Evolutionary conservation across 257 asterid genomes (phyloP).

Genomic region (Solanum corneliomulleri): DNA sequence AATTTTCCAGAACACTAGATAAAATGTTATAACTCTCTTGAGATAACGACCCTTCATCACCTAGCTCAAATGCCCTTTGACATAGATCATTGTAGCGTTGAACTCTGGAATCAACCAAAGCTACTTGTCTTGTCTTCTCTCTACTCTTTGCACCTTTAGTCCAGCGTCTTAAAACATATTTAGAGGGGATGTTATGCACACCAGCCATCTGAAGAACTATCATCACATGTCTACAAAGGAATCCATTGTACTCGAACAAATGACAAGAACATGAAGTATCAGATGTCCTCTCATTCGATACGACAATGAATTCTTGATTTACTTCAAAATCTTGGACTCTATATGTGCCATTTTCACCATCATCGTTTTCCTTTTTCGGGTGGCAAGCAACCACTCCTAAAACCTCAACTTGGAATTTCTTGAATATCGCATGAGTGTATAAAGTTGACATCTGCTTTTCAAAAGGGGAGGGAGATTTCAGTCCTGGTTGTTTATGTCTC

Average conservation of each 20-base stretch:
- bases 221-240: conserved; percentile 42
- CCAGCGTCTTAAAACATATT: conserved; percentile 39
- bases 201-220: conserved; percentile 48
- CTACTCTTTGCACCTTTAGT: conserved; percentile 33
- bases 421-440: conserved; percentile 39
- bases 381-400: conserved; percentile 52
- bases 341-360: conserved; percentile 15
- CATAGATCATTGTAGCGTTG: conserved; percentile 18
- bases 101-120: conserved; percentile 10
- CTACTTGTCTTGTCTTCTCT: conserved; percentile 2
- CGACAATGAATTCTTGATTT: conserved; percentile 21
- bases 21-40: conserved; percentile 23
- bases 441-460: conserved; percentile 36
- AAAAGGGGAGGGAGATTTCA: conserved; percentile 45
- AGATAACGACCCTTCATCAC: conserved; percentile 31
- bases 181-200: conserved; percentile 28
- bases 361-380: conserved; percentile 28
- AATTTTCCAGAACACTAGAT: conserved; percentile 17
- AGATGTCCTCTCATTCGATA: conserved; percentile 25
- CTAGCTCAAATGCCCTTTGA: conserved; percentile 18
- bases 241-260: conserved; percentile 37
- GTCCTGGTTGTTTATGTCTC: conserved; percentile 22
- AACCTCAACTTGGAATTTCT: conserved; percentile 49
- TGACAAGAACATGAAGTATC: conserved; percentile 35
- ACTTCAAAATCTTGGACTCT: conserved; percentile 40